Conservation (phyloP, 805 yeast species). For the Geotrichum ghanense region DNA sequence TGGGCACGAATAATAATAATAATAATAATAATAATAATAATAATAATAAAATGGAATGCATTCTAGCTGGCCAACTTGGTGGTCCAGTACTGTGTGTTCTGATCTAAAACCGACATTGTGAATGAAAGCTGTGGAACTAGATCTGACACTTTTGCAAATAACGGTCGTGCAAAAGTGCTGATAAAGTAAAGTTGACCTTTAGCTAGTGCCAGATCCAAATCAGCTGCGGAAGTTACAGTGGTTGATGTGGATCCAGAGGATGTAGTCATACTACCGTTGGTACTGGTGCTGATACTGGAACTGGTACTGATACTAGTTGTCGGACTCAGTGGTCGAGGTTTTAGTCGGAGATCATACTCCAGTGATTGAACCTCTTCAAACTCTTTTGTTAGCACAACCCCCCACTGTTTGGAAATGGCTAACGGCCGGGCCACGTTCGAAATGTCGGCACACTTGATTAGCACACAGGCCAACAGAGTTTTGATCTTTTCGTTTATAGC, state of each 20-base stretch:
- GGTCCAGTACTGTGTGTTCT: neutral
- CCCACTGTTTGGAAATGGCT: slow-evolving; percentile 75
- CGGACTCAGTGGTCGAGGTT: neutral
- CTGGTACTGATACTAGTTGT: too few species aligned
- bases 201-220: slow-evolving; percentile 28
- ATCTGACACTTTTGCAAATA: slow-evolving; percentile 53
- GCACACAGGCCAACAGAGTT: slow-evolving; percentile 45
- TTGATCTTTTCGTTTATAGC: slow-evolving; percentile 7
- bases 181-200: slow-evolving; percentile 78
- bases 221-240: neutral
- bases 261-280: too few species aligned
- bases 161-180: slow-evolving; percentile 66
- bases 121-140: slow-evolving; percentile 37
- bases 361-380: slow-evolving; percentile 54
- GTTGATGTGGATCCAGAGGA: neutral
- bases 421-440: slow-evolving; percentile 83
- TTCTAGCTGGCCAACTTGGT: too few species aligned
- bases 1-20: too few species aligned
- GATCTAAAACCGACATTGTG: slow-evolving; percentile 13
- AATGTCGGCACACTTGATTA: slow-evolving; percentile 91
- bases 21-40: too few species aligned
- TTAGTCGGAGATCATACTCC: slow-evolving; percentile 29
- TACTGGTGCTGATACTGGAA: too few species aligned
- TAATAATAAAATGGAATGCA: too few species aligned
- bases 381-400: slow-evolving; percentile 61